Percentiles rank a stretch among this genome's conserved stretches.
phyloP scores from a whole-genome alignment of 768 basidiomycete genomes.

The Hydnum rufescens region DNA sequence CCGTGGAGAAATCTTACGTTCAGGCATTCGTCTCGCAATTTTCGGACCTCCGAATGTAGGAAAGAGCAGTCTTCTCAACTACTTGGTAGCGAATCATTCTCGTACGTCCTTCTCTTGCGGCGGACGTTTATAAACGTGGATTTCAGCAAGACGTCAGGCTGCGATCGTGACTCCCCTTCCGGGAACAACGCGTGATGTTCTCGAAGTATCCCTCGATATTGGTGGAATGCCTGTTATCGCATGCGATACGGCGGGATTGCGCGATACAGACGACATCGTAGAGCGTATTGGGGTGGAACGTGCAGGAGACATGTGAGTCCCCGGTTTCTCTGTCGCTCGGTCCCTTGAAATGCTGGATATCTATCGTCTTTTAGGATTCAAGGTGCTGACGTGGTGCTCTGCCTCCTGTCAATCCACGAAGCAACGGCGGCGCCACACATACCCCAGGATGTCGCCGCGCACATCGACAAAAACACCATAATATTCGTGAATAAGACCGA shows the following conservation, averaged over 20 bases:
- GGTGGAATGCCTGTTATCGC: constrained; percentile 65
- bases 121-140: too few species aligned
- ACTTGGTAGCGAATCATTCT: constrained; percentile 33
- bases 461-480: constrained; percentile 38
- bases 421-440: constrained; percentile 10
- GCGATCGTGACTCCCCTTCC: constrained; percentile 78
- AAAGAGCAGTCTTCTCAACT: constrained; percentile 80
- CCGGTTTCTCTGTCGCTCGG: background rate
- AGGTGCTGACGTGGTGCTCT: constrained; percentile 52
- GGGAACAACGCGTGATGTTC: constrained; percentile 76
- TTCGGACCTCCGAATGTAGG: constrained; percentile 89
- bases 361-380: constrained; percentile 28
- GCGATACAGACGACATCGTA: constrained; percentile 45
- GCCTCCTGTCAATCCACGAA: constrained; percentile 55
- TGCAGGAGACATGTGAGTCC: constrained; percentile 43
- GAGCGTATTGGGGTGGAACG: constrained; percentile 68
- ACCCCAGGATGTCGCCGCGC: constrained; percentile 21
- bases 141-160: constrained; percentile 59
- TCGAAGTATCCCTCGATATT: constrained; percentile 75
- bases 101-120: background rate
- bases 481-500: constrained; percentile 57
- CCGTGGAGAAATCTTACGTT: constrained; percentile 65
- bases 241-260: constrained; percentile 72
- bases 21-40: constrained; percentile 66
- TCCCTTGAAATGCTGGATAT: background rate